phyloP scores from a whole-genome alignment of 306 rosid species.

The Herpetospermum pedunculosum region DNA sequence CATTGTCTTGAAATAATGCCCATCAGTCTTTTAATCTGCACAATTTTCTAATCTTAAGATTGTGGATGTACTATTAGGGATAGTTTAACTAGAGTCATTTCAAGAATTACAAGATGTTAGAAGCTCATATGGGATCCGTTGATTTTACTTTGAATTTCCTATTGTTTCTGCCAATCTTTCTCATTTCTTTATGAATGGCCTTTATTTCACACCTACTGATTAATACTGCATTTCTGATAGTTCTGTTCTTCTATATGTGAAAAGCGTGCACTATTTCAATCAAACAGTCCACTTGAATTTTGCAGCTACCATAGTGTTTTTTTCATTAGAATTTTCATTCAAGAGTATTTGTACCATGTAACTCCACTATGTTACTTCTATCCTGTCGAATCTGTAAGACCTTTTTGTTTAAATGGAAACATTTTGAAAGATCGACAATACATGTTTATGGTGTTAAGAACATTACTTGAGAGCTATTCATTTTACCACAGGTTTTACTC shows the following conservation, averaged over 20 bases:
- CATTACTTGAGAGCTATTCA: not conserved
- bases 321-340: not conserved
- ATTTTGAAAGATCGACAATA: not conserved
- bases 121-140: not conserved
- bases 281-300: not conserved
- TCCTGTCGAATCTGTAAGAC: not conserved
- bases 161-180: not conserved
- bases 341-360: not conserved
- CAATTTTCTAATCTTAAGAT: not conserved
- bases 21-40: not conserved
- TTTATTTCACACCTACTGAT: not conserved
- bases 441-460: not conserved
- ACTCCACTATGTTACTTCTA: not conserved
- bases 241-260: not conserved
- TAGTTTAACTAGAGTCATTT: not conserved
- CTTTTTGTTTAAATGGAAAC: not conserved
- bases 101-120: not conserved
- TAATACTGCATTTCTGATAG: not conserved
- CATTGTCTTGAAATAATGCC: not conserved
- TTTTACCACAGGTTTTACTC: conserved; percentile 6
- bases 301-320: not conserved
- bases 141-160: not conserved
- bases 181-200: not conserved
- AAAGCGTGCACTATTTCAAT: conserved; percentile 1
- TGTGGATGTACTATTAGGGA: not conserved